phyloP scores from a whole-genome alignment of 2,329 filamentous ascomycete species.

The Penicillium brasilianum region DNA sequence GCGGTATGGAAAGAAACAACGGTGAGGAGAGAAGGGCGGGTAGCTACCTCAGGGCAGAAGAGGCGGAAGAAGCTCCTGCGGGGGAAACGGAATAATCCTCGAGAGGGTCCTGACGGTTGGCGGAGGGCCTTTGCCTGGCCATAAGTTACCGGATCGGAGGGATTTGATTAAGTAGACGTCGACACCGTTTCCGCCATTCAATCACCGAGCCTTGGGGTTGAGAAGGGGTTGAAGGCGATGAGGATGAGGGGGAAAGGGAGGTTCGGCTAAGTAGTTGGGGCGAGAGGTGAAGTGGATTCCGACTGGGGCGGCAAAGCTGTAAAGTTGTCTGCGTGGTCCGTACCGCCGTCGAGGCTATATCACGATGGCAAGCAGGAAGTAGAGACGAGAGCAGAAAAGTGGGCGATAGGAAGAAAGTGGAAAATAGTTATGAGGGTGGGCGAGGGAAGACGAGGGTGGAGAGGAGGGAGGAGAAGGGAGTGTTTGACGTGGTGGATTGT shows the following conservation, averaged over 20 bases:
- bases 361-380: constrained; percentile 11
- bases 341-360: constrained; percentile 13
- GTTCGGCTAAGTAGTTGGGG: constrained; percentile 6
- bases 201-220: constrained; percentile 26
- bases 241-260: constrained; percentile 14
- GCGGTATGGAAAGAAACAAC: neutral
- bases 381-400: constrained; percentile 3
- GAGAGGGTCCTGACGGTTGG: constrained; percentile 50
- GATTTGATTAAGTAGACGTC: constrained; percentile 38
- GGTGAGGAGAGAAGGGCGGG: constrained; percentile 30
- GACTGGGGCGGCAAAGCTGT: constrained; percentile 8
- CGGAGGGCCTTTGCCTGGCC: constrained; percentile 53
- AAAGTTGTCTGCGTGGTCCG: neutral
- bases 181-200: constrained; percentile 51
- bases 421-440: constrained; percentile 9
- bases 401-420: neutral
- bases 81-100: constrained; percentile 46
- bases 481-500: constrained; percentile 16
- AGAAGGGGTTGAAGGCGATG: constrained; percentile 15
- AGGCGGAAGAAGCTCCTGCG: constrained; percentile 37
- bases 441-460: neutral
- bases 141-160: constrained; percentile 49
- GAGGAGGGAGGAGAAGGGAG: constrained; percentile 13
- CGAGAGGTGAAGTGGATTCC: constrained; percentile 6
- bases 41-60: constrained; percentile 46